Base-by-base conservation (phyloP, 1,139 yeast species). In the Blastobotrys illinoisensis region DNA sequence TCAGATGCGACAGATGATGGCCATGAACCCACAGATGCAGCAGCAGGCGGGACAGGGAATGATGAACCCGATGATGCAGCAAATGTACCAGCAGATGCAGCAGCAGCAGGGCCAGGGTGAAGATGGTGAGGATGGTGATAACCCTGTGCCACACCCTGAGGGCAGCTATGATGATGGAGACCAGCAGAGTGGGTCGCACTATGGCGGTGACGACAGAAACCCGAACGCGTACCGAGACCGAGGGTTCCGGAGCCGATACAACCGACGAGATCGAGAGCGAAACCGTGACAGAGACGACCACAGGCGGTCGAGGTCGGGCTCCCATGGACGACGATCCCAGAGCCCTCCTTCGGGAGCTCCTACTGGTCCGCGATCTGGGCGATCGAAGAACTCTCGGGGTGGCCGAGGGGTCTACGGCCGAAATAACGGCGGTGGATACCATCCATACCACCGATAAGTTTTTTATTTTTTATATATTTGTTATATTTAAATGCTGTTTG, bases 1-100 rank as follows among this genome's bases (percentile, higher is more conserved):
- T 44, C 71, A 69, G 55, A 64, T 69, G 72, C 74, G 69, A 57
- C 72, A 70, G 54, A 66, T 68, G 68, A 68, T 70, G 72, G 56
- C 50, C 21, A 50, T 54, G 57, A 52, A 49, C 49, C 53, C 54
- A 19, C 59, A 56, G 56, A 58, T 58, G 60, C 59, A 54, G 62
- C 60, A 51, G 44, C 56, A 51, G 40, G 9, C 5, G 46, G 49
- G 54, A n/a, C 56, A 53, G 44, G 45, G 48, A 47, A 47, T 49
- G 57, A 54, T 52, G 54, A 56, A 54, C 26, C 57, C 57, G 18
- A 54, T 58, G 61, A 60, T 57, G 62, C 59, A 57, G 46, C 63
- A 58, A 43, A 55, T 54, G 60, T 52, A 55, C 50, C 57, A 53
- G 45, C 60, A 57, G 49, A 44, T 56, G 59, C 50, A 48, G 46